Evolutionary conservation across 495 filamentous ascomycete genomes (phyloP).

Genomic region (Glutinoglossum americanum): DNA sequence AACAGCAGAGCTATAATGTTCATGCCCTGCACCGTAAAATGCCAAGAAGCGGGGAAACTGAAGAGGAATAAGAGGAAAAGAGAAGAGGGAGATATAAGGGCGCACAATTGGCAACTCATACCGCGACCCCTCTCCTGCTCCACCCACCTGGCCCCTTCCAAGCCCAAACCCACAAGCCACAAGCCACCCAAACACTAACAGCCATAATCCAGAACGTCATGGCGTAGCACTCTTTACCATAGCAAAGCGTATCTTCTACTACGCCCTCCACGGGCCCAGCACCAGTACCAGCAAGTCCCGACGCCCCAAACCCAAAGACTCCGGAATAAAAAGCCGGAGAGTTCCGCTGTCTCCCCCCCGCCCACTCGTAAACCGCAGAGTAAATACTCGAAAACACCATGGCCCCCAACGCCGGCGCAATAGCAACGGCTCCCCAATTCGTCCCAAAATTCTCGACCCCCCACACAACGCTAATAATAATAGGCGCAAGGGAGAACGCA

Average conservation of each 20-base stretch:
- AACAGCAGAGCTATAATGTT: too few species aligned
- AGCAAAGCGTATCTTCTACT: slow-evolving; percentile 34
- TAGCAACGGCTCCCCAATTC: slow-evolving; percentile 88
- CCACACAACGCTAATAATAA: slow-evolving; percentile 87
- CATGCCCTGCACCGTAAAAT: too few species aligned
- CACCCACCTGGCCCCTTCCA: slow-evolving; percentile 65
- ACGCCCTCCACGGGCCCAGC: slow-evolving; percentile 5
- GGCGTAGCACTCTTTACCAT: slow-evolving; percentile 61
- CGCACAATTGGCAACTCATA: too few species aligned
- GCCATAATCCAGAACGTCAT: slow-evolving; percentile 63
- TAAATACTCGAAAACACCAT: slow-evolving; percentile 75
- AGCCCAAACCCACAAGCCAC: slow-evolving; percentile 48
- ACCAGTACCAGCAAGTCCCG: slow-evolving; percentile 2
- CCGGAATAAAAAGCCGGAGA: not conserved
- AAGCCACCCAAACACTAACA: slow-evolving; percentile 52
- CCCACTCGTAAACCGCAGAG: slow-evolving; percentile 52
- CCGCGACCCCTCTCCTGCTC: slow-evolving; percentile 55
- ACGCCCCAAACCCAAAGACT: not conserved
- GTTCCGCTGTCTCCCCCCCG: slow-evolving; percentile 5
- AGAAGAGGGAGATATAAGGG: too few species aligned
- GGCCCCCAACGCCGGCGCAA: slow-evolving; percentile 69
- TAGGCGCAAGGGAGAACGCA: slow-evolving; percentile 70
- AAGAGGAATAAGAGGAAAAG: too few species aligned
- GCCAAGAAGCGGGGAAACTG: too few species aligned
- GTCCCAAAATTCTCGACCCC: slow-evolving; percentile 96